Conservation (phyloP, 2,329 filamentous ascomycete species). For the Chaetomiaceae sp. region DNA sequence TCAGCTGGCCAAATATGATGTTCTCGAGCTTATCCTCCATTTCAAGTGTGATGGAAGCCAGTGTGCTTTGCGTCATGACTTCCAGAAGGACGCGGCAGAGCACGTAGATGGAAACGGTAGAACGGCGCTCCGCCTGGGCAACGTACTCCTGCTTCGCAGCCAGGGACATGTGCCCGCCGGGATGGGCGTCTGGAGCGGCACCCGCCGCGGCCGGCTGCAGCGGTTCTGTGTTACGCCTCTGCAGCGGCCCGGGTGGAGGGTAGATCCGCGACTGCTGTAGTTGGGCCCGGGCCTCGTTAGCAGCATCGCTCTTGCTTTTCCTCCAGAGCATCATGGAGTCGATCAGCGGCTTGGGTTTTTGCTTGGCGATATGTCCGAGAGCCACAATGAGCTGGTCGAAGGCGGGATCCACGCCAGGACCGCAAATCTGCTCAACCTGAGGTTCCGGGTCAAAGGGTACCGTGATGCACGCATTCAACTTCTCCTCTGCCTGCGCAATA, state of each 20-base stretch:
- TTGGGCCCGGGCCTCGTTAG: constrained; percentile 61
- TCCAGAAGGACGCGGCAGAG: constrained; percentile 90
- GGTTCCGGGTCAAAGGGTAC: constrained; percentile 76
- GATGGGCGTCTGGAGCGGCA: constrained; percentile 17
- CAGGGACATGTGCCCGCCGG: constrained; percentile 36
- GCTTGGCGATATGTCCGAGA: constrained; percentile 87
- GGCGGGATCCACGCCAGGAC: constrained; percentile 76
- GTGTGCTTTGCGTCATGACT: constrained; percentile 83
- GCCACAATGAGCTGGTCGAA: constrained; percentile 95
- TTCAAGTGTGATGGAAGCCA: constrained; percentile 77
- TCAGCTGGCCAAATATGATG: constrained; percentile 95
- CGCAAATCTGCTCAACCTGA: constrained; percentile 84
- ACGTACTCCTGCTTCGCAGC: constrained; percentile 64
- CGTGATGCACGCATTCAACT: constrained; percentile 83
- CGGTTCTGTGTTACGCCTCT: constrained; percentile 73
- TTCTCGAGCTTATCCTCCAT: constrained; percentile 93
- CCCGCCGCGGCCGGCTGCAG: constrained; percentile 43
- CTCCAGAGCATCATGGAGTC: constrained; percentile 98
- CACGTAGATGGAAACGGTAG: constrained; percentile 92
- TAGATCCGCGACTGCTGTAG: constrained; percentile 49
- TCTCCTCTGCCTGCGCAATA: constrained; percentile 93
- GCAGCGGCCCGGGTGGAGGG: constrained; percentile 44
- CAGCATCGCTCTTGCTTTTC: constrained; percentile 89
- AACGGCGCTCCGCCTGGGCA: constrained; percentile 77
- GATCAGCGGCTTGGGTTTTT: constrained; percentile 91